Conservation (phyloP, 441 rosid species). For the Dalechampia spathulata region DNA sequence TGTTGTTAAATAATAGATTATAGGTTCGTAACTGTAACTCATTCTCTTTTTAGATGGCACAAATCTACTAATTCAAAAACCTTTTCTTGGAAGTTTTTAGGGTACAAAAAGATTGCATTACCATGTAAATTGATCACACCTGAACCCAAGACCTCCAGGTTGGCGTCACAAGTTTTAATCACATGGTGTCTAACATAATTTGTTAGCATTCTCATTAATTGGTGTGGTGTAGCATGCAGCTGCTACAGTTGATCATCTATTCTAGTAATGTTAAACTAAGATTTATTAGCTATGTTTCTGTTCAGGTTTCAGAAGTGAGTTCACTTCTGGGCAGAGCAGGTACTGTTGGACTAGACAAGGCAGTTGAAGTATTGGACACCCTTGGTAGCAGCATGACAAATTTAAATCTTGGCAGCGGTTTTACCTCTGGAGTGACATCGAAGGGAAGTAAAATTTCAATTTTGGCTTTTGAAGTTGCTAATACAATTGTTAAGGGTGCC, state of each 20-base stretch:
- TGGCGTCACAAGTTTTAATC: not conserved
- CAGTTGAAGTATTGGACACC: conserved; percentile 88
- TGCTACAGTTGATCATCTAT: not conserved
- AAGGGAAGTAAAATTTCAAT: conserved; percentile 86
- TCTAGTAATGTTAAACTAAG: not conserved
- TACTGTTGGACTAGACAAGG: conserved; percentile 79
- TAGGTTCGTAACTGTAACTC: too few species aligned
- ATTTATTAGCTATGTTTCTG: not conserved
- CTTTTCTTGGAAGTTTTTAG: not conserved
- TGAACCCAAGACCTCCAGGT: not conserved
- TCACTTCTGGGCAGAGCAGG: conserved; percentile 87
- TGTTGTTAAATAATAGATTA: too few species aligned
- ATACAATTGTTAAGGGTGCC: conserved; percentile 90
- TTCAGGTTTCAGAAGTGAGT: conserved; percentile 90
- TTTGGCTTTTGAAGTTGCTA: conserved; percentile 95
- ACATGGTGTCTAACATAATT: not conserved
- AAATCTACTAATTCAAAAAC: too few species aligned
- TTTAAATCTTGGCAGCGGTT: conserved; percentile 62
- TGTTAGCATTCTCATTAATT: not conserved
- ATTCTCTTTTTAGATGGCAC: too few species aligned
- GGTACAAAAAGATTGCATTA: not conserved
- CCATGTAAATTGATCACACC: not conserved
- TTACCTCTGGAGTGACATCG: conserved; percentile 66
- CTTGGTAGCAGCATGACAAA: conserved; percentile 96
- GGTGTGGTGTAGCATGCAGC: not conserved